Conservation (phyloP, 2,329 filamentous ascomycete species). For the Colletotrichum eleusines region DNA sequence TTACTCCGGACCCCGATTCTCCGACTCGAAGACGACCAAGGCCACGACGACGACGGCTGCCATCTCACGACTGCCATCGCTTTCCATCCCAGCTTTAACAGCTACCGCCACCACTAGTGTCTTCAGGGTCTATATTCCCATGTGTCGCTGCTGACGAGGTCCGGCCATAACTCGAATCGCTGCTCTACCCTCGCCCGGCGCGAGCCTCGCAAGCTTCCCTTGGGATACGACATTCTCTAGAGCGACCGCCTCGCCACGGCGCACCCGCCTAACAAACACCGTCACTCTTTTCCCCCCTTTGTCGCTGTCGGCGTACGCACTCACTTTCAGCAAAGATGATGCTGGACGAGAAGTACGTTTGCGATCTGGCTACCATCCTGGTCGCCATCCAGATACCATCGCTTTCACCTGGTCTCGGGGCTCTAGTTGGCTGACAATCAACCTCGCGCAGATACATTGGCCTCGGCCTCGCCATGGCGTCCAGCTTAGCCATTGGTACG, state of each 20-base stretch:
- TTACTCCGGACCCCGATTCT: not conserved
- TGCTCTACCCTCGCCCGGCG: slow-evolving; percentile 45
- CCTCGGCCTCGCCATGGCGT: slow-evolving; percentile 79
- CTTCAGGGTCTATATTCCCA: slow-evolving; percentile 24
- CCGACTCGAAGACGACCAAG: slow-evolving; percentile 27
- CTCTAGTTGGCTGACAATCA: slow-evolving; percentile 48
- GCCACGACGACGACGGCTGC: slow-evolving; percentile 6
- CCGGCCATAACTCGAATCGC: slow-evolving; percentile 24
- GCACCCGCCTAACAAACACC: slow-evolving; percentile 15
- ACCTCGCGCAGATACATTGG: slow-evolving; percentile 75
- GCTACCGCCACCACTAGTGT: slow-evolving; percentile 29
- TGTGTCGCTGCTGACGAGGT: slow-evolving; percentile 41
- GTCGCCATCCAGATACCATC: slow-evolving; percentile 4
- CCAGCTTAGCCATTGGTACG: slow-evolving; percentile 80
- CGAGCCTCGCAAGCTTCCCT: slow-evolving; percentile 43
- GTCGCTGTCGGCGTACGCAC: slow-evolving; percentile 32
- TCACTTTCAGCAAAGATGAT: slow-evolving; percentile 41
- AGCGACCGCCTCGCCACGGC: slow-evolving; percentile 25
- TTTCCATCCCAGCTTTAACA: not conserved
- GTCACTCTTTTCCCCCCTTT: slow-evolving; percentile 36
- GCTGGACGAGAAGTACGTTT: slow-evolving; percentile 44
- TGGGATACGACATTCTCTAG: slow-evolving; percentile 34
- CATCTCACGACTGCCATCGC: slow-evolving; percentile 14
- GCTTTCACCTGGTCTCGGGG: slow-evolving; percentile 20
- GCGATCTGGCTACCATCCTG: slow-evolving; percentile 28